Evolutionary conservation across 768 basidiomycete species (phyloP).

Genomic region (Lentinula edodes): DNA sequence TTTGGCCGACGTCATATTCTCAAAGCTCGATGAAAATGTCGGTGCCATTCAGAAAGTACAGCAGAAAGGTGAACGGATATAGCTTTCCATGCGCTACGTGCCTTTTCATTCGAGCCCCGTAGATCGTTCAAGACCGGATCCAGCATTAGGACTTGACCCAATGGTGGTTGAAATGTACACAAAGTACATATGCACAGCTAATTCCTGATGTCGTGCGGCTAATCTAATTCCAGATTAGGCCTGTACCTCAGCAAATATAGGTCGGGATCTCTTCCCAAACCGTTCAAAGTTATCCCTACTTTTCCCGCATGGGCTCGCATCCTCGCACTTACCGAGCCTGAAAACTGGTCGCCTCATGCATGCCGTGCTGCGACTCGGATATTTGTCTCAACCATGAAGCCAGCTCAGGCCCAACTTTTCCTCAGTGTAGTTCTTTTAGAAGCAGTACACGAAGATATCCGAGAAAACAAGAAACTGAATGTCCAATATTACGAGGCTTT

Average conservation of each 20-base stretch:
- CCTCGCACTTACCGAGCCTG: constrained; percentile 86
- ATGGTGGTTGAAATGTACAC: constrained; percentile 90
- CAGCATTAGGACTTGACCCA: constrained; percentile 84
- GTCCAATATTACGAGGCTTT: constrained; percentile 91
- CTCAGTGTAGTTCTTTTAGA: constrained; percentile 88
- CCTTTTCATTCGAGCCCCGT: neutral
- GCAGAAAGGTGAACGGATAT: constrained; percentile 35
- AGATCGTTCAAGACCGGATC: constrained; percentile 59
- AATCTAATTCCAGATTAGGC: constrained; percentile 61
- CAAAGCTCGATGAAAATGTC: constrained; percentile 69
- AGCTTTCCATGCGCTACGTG: neutral
- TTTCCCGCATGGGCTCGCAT: constrained; percentile 95
- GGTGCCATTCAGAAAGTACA: constrained; percentile 56
- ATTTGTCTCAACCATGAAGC: constrained; percentile 96
- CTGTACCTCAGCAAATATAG: constrained; percentile 82
- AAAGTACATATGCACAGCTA: constrained; percentile 45
- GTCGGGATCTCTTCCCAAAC: constrained; percentile 90
- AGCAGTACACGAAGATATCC: constrained; percentile 85
- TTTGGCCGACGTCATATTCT: constrained; percentile 94
- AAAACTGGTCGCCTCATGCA: constrained; percentile 94
- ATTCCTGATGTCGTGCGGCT: neutral
- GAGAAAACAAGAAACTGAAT: constrained; percentile 80
- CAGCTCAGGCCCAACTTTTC: constrained; percentile 88
- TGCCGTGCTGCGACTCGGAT: constrained; percentile 91
- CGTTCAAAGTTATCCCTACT: constrained; percentile 97